Evolutionary conservation across 768 basidiomycete genomes (phyloP), one percentile per base, ranked within the genome.

Genomic region (Leccinum pellstonianum): DNA sequence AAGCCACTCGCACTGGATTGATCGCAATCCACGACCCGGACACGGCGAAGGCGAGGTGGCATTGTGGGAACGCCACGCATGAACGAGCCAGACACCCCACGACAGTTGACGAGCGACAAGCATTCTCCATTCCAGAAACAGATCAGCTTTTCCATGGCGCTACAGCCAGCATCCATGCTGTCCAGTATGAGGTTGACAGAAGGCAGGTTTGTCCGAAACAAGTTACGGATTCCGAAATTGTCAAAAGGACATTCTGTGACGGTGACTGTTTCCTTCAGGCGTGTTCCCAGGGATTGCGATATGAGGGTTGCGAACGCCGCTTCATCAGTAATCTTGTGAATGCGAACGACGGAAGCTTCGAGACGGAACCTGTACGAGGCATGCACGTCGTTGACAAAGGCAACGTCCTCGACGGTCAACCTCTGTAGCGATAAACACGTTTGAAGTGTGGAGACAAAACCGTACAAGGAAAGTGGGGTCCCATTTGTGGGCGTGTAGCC

Each of bases 111-210:
- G 25, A 62, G 3, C 2, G 61, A 55, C 2, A 62, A 43, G 19
- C n/a, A 31, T 43, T 62, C 61, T 17, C 61, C 61, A 10, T 62
- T 56, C 60, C 61, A 62, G n/a, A 51, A 29, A 31, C 61, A 47
- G 10, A 56, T 35, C 21, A 62, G 3, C 7, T 55, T 23, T 15
- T 56, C 60, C 4, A 56, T 51, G 3, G 49, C 54, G 15, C 54
- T 6, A 21, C 48, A 4, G 17, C 48, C 41, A 17, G 52, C 21
- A 19, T 15, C 41, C 6, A 61, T 49, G 25, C 48, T 21, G 8
- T 61, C 60, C 17, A 62, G 61, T 23, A 19, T 17, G 41, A 62
- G 54, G 25, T 27, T 21, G 47, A 27, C 35, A 25, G 60, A 61
- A 14, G n/a, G 19, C 17, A 61, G 21, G 12, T 51, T 61, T 12